phyloP scores from a whole-genome alignment of 2,329 filamentous ascomycete species.

The Fusarium ambrosium region DNA sequence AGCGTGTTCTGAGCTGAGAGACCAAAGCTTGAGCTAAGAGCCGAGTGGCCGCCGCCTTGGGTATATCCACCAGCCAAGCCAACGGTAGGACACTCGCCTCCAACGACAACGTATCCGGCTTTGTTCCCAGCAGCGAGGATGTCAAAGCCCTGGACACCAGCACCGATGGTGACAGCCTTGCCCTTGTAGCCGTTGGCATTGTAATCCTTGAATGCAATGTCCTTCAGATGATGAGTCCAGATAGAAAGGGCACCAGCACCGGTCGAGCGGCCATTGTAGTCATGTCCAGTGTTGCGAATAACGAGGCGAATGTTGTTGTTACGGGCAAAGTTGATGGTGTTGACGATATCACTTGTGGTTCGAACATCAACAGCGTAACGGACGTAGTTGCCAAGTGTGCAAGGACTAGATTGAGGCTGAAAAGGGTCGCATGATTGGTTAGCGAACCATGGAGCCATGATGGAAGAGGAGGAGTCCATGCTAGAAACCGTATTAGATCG shows the following conservation, averaged over 20 bases:
- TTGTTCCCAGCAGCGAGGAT: conserved; percentile 58
- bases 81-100: conserved; percentile 68
- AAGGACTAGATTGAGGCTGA: conserved; percentile 53
- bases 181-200: conserved; percentile 62
- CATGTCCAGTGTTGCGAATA: conserved; percentile 51
- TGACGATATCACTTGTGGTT: conserved; percentile 48
- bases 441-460: conserved; percentile 56
- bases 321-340: conserved; percentile 54
- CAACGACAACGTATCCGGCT: conserved; percentile 63
- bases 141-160: conserved; percentile 66
- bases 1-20: conserved; percentile 71
- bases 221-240: conserved; percentile 57
- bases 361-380: conserved; percentile 55
- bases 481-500: conserved; percentile 37
- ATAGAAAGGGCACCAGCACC: conserved; percentile 57
- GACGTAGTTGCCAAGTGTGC: conserved; percentile 60
- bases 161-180: conserved; percentile 65
- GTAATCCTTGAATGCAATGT: conserved; percentile 57
- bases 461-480: conserved; percentile 54
- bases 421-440: conserved; percentile 57
- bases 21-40: conserved; percentile 66
- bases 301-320: conserved; percentile 55
- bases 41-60: conserved; percentile 69
- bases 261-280: conserved; percentile 53
- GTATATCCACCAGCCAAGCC: conserved; percentile 71